Evolutionary conservation across 371 early-diverging fungal species (phyloP).

Genomic region (Apophysomyces ossiformis): DNA sequence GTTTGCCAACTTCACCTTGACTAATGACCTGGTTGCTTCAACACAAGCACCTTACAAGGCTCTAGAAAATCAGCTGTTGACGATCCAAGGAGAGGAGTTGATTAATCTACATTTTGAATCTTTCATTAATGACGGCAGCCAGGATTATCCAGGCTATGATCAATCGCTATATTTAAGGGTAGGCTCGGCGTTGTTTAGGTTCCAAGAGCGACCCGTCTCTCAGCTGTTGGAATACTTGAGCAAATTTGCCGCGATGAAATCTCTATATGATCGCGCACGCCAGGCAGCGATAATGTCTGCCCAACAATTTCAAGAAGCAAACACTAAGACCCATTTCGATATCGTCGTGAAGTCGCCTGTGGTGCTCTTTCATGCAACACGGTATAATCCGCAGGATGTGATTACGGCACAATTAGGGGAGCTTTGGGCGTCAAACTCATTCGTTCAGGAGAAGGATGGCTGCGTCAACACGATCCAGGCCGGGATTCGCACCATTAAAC

Average conservation of each 20-base stretch:
- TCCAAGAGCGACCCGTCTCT: conserved; percentile 65
- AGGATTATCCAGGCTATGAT: conserved; percentile 86
- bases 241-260: conserved; percentile 89
- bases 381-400: conserved; percentile 47
- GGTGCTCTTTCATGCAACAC: conserved; percentile 82
- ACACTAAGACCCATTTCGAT: conserved; percentile 83
- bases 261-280: conserved; percentile 86
- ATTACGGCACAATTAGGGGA: conserved; percentile 88
- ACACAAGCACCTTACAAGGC: conserved; percentile 9
- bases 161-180: conserved; percentile 76
- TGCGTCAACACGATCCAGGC: conserved; percentile 68
- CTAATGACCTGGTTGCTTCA: conserved; percentile 54
- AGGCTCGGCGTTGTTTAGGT: conserved; percentile 80
- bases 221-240: conserved; percentile 66
- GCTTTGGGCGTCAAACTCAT: conserved; percentile 81
- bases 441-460: conserved; percentile 48
- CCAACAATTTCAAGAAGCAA: conserved; percentile 60
- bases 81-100: conserved; percentile 88
- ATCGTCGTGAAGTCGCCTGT: conserved; percentile 89
- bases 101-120: conserved; percentile 90
- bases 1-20: conserved; percentile 74
- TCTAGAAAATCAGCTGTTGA: conserved; percentile 59
- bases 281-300: conserved; percentile 86
- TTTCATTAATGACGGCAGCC: conserved; percentile 49
- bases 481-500: conserved; percentile 68